A percentile compares a stretch with the other conserved stretches of the same genome.
Conservation (phyloP, 2,329 filamentous ascomycete species). For the Xylaria arbuscula region DNA sequence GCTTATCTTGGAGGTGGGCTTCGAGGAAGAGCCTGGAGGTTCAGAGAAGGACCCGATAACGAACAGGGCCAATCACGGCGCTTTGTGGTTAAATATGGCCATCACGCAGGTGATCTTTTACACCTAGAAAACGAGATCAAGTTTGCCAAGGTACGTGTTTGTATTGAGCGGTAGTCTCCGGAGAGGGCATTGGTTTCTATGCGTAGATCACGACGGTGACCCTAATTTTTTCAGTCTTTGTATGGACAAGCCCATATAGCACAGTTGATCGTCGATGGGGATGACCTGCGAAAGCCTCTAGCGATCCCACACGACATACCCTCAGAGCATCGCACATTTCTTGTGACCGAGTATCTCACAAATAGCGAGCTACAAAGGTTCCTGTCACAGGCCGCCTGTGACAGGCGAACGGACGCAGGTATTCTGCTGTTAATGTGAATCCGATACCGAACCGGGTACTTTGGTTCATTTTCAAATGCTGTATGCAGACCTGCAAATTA, state of each 20-base stretch:
- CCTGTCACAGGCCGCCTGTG: background rate
- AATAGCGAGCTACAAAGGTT: background rate
- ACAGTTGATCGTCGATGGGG: background rate
- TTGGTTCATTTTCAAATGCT: slow-evolving; percentile 3
- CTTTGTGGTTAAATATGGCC: background rate
- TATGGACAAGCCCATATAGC: slow-evolving; percentile 5
- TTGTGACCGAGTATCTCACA: background rate
- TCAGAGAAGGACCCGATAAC: background rate
- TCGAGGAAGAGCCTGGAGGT: background rate
- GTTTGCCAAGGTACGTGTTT: slow-evolving; percentile 1
- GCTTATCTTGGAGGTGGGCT: background rate
- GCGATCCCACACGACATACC: background rate
- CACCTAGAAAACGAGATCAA: background rate
- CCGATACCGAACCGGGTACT: slow-evolving; percentile 3
- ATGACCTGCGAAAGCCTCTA: background rate
- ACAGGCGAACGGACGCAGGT: background rate
- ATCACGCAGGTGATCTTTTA: background rate
- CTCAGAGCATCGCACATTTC: background rate
- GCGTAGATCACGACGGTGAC: background rate
- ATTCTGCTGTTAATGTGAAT: background rate
- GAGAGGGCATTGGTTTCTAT: background rate
- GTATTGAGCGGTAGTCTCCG: background rate
- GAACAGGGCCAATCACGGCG: background rate
- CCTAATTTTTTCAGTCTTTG: background rate
- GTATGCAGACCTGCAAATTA: background rate